Evolutionary conservation across 1,284 basidiomycete genomes (phyloP).

Genomic region (Tylopilus sp.): DNA sequence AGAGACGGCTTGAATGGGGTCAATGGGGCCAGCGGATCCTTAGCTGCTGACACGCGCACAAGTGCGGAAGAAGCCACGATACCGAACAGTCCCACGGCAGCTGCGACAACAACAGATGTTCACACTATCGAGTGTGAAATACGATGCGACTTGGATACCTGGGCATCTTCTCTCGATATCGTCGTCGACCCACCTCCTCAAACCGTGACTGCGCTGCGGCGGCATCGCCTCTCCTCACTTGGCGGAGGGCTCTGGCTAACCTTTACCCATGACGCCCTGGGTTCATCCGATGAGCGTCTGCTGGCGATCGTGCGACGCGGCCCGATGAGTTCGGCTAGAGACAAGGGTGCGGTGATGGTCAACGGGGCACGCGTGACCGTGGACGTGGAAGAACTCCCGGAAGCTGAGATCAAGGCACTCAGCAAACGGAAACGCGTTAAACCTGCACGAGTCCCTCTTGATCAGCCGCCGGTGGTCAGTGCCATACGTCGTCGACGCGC

Average conservation of each 20-base stretch:
- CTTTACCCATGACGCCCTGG: conserved; percentile 80
- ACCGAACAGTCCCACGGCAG: neutral
- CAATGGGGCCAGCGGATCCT: conserved; percentile 18
- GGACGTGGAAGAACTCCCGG: conserved; percentile 88
- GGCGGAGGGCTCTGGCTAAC: conserved; percentile 98
- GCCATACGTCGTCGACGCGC: conserved; percentile 64
- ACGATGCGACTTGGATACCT: conserved; percentile 90
- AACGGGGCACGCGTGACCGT: conserved; percentile 87
- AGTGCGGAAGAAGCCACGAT: conserved; percentile 12
- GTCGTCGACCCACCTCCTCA: conserved; percentile 94
- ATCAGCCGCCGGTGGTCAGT: conserved; percentile 82
- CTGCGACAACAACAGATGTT: conserved; percentile 25
- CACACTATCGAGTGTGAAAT: conserved; percentile 88
- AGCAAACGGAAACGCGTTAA: conserved; percentile 84
- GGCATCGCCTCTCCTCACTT: conserved; percentile 82
- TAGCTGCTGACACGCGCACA: conserved; percentile 4
- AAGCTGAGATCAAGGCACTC: conserved; percentile 83
- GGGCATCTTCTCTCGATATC: conserved; percentile 85
- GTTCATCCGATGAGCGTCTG: conserved; percentile 74
- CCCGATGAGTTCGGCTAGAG: conserved; percentile 52
- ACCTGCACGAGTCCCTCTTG: conserved; percentile 84
- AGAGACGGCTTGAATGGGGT: conserved; percentile 34
- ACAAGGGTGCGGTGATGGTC: conserved; percentile 80
- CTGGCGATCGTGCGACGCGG: conserved; percentile 76
- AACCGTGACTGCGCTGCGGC: conserved; percentile 76